Percentiles rank a stretch among this genome's conserved stretches.
Evolutionary conservation across 169 alveolate species (phyloP).

Genomic region (Fabrea salina): DNA sequence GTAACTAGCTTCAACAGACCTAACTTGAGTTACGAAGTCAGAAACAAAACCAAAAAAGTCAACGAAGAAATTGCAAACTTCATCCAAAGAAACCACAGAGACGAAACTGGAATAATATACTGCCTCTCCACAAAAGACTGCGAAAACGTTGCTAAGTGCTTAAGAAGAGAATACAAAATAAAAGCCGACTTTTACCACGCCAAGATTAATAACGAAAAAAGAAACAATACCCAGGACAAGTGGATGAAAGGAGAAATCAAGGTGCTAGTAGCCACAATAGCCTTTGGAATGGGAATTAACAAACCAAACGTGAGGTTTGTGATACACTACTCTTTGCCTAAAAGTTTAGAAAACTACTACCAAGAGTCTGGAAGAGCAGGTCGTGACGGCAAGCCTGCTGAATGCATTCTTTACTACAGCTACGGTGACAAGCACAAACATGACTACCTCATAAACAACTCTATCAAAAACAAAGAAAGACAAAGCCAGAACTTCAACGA

Average conservation of each 20-base stretch:
- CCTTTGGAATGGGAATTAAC: conserved; percentile 99
- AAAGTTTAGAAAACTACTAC: conserved; percentile 95
- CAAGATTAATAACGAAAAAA: conserved; percentile 63
- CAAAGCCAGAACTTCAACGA: conserved; percentile 38
- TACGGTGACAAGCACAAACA: conserved; percentile 65
- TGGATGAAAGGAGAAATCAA: conserved; percentile 92
- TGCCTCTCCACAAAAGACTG: conserved; percentile 94
- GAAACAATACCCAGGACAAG: conserved; percentile 51
- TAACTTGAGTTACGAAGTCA: conserved; percentile 87
- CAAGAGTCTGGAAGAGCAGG: conserved; percentile 99
- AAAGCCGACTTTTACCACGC: conserved; percentile 85
- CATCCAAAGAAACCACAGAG: conserved; percentile 56
- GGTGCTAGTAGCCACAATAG: conserved; percentile 97
- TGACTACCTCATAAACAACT: conserved; percentile 50
- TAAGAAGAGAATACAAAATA: conserved; percentile 70
- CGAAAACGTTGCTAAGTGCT: conserved; percentile 87
- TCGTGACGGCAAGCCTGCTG: conserved; percentile 91
- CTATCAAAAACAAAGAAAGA: conserved; percentile 25
- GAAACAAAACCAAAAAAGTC: conserved; percentile 60
- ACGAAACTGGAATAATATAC: conserved; percentile 88
- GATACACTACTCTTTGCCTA: conserved; percentile 96
- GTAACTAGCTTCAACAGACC: conserved; percentile 88
- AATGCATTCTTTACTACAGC: conserved; percentile 73
- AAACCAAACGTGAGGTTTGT: conserved; percentile 97
- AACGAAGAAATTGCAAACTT: conserved; percentile 72